Evolutionary conservation across 305 asterid species (phyloP).

Genomic region (Fraxinus velutina): DNA sequence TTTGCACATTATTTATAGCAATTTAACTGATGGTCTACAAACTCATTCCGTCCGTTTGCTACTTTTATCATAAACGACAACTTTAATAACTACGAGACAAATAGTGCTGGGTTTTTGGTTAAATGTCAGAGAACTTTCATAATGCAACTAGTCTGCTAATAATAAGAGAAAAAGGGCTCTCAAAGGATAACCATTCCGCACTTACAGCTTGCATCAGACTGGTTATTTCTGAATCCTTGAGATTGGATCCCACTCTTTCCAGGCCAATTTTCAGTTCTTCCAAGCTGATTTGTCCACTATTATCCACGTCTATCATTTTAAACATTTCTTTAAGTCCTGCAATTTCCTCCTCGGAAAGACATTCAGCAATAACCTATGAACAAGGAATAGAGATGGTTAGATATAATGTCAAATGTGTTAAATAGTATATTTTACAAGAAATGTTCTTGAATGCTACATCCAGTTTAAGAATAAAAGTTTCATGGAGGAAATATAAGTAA

Average conservation of each 20-base stretch:
- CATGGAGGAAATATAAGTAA: neutral
- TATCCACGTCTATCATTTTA: conserved; percentile 9
- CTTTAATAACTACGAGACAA: neutral
- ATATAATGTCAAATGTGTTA: neutral
- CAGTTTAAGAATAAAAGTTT: neutral
- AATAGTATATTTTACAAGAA: too few relatives aligned
- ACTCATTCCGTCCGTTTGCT: neutral
- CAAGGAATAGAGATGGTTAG: neutral
- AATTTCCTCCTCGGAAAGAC: conserved; percentile 12
- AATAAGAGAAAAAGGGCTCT: neutral
- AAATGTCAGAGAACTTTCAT: neutral
- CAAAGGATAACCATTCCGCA: neutral
- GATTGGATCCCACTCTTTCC: conserved; percentile 1
- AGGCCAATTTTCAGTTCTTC: conserved; percentile 10
- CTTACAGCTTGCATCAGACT: neutral
- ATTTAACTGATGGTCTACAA: neutral
- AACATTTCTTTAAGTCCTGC: conserved; percentile 14
- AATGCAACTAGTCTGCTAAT: neutral
- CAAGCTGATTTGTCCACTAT: conserved; percentile 11
- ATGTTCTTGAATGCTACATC: neutral
- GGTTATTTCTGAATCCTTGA: conserved; percentile 14
- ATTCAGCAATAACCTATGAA: conserved; percentile 6
- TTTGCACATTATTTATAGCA: neutral
- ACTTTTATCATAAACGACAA: neutral
- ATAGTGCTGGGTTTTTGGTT: neutral